Evolutionary conservation across 106 monocot species (phyloP).

Genomic region (Narthecium ossifragum): DNA sequence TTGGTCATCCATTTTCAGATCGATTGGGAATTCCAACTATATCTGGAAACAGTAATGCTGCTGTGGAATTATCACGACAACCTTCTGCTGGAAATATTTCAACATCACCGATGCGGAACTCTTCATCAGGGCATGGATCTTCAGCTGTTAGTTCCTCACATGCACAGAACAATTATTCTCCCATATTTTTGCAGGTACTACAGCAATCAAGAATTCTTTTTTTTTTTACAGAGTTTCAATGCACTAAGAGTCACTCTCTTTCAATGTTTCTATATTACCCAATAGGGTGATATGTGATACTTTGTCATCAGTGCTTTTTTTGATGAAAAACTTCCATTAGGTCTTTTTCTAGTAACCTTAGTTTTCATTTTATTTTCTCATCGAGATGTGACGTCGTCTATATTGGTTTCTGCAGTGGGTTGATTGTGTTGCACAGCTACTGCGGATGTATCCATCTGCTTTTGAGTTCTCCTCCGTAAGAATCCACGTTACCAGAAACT

Average conservation of each 20-base stretch:
- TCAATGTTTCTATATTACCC: too few relatives aligned
- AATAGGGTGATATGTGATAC: too few relatives aligned
- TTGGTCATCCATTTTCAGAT: slow-evolving; percentile 98
- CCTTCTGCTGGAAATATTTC: slow-evolving; percentile 52
- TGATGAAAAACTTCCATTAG: too few relatives aligned
- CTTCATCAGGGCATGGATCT: slow-evolving; percentile 31
- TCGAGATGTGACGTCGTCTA: too few relatives aligned
- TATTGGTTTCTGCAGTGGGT: slow-evolving; percentile 71
- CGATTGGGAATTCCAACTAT: slow-evolving; percentile 80
- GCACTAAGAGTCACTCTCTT: too few relatives aligned
- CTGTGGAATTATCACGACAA: slow-evolving; percentile 63
- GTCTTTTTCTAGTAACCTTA: too few relatives aligned
- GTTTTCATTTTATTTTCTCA: too few relatives aligned
- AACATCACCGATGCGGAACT: slow-evolving; percentile 39
- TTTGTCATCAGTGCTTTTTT: too few relatives aligned
- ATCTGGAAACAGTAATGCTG: slow-evolving; percentile 28
- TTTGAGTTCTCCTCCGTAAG: slow-evolving; percentile 95
- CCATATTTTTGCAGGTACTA: slow-evolving; percentile 99
- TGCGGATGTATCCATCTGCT: slow-evolving; percentile 89
- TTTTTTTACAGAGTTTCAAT: too few relatives aligned
- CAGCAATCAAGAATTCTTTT: too few relatives aligned
- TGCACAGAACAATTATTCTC: slow-evolving; percentile 74
- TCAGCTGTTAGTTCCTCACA: slow-evolving; percentile 46
- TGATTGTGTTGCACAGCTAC: slow-evolving; percentile 88
- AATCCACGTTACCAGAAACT: too few relatives aligned